Conservation (phyloP, 768 basidiomycete genomes). For the Termitomyces sp. region DNA sequence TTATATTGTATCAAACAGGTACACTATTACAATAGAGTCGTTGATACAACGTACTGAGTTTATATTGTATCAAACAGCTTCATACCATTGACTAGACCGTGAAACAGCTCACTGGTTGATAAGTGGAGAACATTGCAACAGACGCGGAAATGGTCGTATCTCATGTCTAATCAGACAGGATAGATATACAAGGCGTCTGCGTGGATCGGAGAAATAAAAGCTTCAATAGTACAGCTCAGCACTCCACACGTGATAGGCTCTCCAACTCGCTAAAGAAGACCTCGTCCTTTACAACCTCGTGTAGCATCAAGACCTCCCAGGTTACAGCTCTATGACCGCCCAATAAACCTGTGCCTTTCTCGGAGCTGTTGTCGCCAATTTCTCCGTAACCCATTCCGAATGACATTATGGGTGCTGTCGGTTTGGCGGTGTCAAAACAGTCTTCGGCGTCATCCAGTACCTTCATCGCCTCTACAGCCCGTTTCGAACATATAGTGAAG, state of each 20-base stretch:
- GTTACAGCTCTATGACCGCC: slow-evolving; percentile 67
- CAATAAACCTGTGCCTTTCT: slow-evolving; percentile 71
- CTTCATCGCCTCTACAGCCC: slow-evolving; percentile 74
- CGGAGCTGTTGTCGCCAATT: slow-evolving; percentile 53
- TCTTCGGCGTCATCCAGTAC: slow-evolving; percentile 73
- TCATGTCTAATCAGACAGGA: too few species aligned
- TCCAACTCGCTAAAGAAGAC: slow-evolving; percentile 76
- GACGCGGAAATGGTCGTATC: too few species aligned
- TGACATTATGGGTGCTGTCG: slow-evolving; percentile 53
- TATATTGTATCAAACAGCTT: too few species aligned
- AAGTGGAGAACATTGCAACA: too few species aligned
- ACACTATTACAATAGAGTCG: too few species aligned
- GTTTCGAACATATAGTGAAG: slow-evolving; percentile 51
- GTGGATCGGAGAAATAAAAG: neutral
- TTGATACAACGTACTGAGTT: too few species aligned
- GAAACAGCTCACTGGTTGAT: too few species aligned
- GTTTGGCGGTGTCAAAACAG: slow-evolving; percentile 61
- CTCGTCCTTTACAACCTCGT: slow-evolving; percentile 56
- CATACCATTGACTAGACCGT: too few species aligned
- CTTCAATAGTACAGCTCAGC: slow-evolving; percentile 29
- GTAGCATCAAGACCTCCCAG: slow-evolving; percentile 66
- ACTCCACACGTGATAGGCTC: slow-evolving; percentile 69
- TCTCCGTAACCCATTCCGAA: slow-evolving; percentile 89
- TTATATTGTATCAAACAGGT: too few species aligned
- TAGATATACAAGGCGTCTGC: slow-evolving; percentile 16